phyloP scores from a whole-genome alignment of 2,329 filamentous ascomycete genomes.

The Calonectria naviculata region DNA sequence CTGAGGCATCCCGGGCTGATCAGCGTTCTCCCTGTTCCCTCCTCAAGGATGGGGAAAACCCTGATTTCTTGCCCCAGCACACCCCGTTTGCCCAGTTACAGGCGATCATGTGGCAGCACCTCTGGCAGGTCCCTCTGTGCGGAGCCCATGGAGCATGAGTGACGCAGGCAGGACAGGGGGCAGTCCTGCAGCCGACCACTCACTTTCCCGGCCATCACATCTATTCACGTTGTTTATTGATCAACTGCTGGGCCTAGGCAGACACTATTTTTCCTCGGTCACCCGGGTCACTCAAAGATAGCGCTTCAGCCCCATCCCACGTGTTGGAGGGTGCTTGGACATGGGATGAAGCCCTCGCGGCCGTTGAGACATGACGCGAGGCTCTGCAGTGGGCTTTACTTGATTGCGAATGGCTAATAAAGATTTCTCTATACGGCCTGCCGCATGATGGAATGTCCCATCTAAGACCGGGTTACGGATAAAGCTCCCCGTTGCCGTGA shows the following conservation, averaged over 20 bases:
- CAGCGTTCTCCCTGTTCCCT: constrained; percentile 3
- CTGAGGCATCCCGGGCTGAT: background rate
- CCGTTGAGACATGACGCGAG: background rate
- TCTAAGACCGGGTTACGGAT: background rate
- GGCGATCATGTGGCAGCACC: background rate
- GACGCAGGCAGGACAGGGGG: background rate
- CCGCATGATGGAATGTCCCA: background rate
- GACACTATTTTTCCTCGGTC: background rate
- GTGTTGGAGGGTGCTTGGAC: background rate
- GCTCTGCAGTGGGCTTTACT: background rate
- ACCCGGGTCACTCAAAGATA: background rate
- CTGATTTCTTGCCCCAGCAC: background rate
- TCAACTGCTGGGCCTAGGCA: background rate
- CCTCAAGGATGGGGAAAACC: background rate
- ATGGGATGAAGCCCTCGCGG: background rate
- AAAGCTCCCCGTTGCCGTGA: background rate
- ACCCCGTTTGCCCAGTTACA: background rate
- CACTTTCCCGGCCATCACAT: background rate
- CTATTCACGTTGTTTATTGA: background rate
- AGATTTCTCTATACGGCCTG: background rate
- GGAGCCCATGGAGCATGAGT: background rate
- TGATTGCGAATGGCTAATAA: background rate
- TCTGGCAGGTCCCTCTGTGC: background rate
- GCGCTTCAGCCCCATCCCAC: background rate
- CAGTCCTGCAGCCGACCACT: background rate